Evolutionary conservation across 371 early-diverging fungal species (phyloP).

Genomic region (Apophysomyces trapeziformis): DNA sequence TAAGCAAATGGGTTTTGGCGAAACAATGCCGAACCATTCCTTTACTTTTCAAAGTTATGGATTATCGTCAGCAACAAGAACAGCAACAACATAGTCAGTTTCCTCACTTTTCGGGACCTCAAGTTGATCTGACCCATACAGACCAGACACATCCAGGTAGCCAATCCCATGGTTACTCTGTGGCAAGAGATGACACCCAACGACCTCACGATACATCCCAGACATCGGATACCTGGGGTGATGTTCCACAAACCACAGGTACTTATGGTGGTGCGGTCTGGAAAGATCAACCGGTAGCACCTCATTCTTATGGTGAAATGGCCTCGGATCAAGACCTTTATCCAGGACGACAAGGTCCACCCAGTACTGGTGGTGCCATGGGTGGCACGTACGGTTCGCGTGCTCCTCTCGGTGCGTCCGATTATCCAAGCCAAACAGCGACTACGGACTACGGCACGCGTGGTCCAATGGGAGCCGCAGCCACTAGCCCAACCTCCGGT

Average conservation of each 20-base stretch:
- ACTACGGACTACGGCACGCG: not conserved
- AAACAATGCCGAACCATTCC: too few relatives aligned
- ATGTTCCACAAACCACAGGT: too few relatives aligned
- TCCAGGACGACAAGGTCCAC: not conserved
- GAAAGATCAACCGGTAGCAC: not conserved
- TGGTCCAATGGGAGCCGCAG: not conserved
- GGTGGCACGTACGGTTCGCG: not conserved
- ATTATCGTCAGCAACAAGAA: too few relatives aligned
- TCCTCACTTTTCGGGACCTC: not conserved
- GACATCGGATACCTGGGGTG: too few relatives aligned
- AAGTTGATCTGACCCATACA: not conserved
- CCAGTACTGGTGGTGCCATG: not conserved
- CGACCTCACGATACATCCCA: not conserved
- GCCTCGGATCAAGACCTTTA: not conserved
- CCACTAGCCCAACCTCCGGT: too few relatives aligned
- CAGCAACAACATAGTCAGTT: not conserved
- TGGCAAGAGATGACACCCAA: not conserved
- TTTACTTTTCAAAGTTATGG: too few relatives aligned
- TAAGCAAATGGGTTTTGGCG: too few relatives aligned
- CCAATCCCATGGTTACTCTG: not conserved
- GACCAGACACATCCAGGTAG: not conserved
- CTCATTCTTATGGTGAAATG: constrained; percentile 1
- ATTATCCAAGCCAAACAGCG: not conserved
- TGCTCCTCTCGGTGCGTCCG: not conserved
- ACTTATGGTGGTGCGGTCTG: not conserved